Conservation (phyloP, 2,329 filamentous ascomycete species). For the Ascomycota sp. region DNA sequence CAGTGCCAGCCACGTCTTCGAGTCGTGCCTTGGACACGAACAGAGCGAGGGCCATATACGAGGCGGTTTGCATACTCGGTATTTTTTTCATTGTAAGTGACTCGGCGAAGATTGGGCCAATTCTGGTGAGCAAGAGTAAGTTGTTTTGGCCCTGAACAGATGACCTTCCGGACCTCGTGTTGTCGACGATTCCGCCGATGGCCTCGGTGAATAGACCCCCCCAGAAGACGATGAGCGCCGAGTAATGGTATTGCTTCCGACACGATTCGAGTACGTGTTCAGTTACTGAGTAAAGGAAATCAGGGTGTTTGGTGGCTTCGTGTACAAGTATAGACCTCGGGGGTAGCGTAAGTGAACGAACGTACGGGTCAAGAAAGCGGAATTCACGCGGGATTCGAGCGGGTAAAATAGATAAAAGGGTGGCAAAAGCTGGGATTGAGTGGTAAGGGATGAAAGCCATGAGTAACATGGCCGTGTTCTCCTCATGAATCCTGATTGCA, state of each 20-base stretch:
- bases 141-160: slow-evolving; percentile 63
- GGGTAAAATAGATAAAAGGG: slow-evolving; percentile 72
- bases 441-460: slow-evolving; percentile 89
- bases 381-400: slow-evolving; percentile 53
- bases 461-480: slow-evolving; percentile 61
- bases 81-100: slow-evolving; percentile 57
- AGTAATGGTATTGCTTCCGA: slow-evolving; percentile 50
- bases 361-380: slow-evolving; percentile 72
- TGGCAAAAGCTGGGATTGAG: slow-evolving; percentile 63
- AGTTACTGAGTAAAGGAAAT: slow-evolving; percentile 60
- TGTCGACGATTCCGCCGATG: slow-evolving; percentile 63
- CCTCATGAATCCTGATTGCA: slow-evolving; percentile 56
- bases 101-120: slow-evolving; percentile 53
- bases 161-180: slow-evolving; percentile 51
- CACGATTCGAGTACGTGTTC: slow-evolving; percentile 59
- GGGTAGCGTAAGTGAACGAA: slow-evolving; percentile 53
- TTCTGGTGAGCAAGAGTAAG: slow-evolving; percentile 50
- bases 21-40: slow-evolving; percentile 67
- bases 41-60: slow-evolving; percentile 78
- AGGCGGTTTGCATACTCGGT: slow-evolving; percentile 63
- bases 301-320: slow-evolving; percentile 57
- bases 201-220: slow-evolving; percentile 73
- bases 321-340: slow-evolving; percentile 69
- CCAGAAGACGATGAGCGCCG: slow-evolving; percentile 75
- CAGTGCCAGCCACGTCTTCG: slow-evolving; percentile 59